Conservation (phyloP, 208 protist species). For the Trypanosoma rangeli region DNA sequence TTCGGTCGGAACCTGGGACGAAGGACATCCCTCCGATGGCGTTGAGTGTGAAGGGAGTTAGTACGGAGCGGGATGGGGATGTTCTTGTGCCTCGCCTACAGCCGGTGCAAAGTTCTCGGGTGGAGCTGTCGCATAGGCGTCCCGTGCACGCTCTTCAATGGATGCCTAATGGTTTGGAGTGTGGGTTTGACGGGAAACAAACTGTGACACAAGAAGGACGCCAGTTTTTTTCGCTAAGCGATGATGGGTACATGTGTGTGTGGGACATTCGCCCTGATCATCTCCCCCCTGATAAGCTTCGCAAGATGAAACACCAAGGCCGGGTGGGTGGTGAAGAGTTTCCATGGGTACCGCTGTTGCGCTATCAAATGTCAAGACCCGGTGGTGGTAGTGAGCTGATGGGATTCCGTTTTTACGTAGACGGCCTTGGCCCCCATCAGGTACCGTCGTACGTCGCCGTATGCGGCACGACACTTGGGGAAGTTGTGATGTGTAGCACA, state of each 20-base stretch:
- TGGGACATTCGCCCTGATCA: conserved; percentile 90
- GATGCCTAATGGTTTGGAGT: conserved; percentile 76
- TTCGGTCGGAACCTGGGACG: conserved; percentile 40
- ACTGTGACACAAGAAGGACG: conserved; percentile 41
- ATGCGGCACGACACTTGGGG: conserved; percentile 69
- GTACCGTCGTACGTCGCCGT: conserved; percentile 61
- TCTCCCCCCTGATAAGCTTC: conserved; percentile 84
- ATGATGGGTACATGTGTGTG: conserved; percentile 84
- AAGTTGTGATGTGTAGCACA: conserved; percentile 71
- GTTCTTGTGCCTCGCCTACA: conserved; percentile 81
- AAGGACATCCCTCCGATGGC: conserved; percentile 79
- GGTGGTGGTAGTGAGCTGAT: conserved; percentile 73
- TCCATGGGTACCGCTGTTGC: conserved; percentile 82
- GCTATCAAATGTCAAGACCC: conserved; percentile 65
- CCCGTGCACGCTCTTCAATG: conserved; percentile 89
- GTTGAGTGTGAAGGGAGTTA: conserved; percentile 63
- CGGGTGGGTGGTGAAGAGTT: conserved; percentile 59
- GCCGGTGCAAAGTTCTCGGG: conserved; percentile 68
- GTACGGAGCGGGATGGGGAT: conserved; percentile 75
- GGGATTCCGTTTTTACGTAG: conserved; percentile 81
- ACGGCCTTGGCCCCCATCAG: conserved; percentile 48
- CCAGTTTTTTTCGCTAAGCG: conserved; percentile 88
- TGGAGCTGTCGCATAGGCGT: conserved; percentile 86
- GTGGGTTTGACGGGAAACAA: conserved; percentile 88
- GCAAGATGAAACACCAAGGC: conserved; percentile 88